Conservation (phyloP, 2,329 filamentous ascomycete species). For the Diaporthe amygdali region DNA sequence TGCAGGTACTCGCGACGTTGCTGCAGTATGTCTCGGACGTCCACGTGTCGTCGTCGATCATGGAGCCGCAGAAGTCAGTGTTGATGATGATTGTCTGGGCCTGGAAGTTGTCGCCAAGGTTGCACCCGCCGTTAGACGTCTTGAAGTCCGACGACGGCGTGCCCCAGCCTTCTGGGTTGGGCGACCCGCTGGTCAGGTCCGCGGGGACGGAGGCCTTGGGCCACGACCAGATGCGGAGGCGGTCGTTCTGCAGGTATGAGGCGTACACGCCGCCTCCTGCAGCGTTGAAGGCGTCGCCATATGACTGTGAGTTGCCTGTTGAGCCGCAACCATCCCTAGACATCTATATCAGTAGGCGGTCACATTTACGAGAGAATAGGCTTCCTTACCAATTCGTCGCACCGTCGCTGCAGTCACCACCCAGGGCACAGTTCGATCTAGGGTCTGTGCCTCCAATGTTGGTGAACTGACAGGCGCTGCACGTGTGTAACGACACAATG, state of each 20-base stretch:
- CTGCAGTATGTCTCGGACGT: constrained; percentile 25
- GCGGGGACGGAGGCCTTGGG: constrained; percentile 42
- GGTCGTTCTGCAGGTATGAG: constrained; percentile 43
- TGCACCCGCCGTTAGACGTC: constrained; percentile 46
- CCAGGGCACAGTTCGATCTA: constrained; percentile 28
- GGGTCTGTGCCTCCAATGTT: constrained; percentile 26
- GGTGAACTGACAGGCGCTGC: constrained; percentile 46
- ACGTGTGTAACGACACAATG: constrained; percentile 54
- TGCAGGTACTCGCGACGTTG: constrained; percentile 42
- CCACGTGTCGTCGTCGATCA: constrained; percentile 27
- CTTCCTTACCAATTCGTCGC: constrained; percentile 26
- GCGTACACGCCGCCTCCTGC: constrained; percentile 49
- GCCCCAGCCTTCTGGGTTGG: constrained; percentile 47
- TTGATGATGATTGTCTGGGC: constrained; percentile 54
- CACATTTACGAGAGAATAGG: neutral
- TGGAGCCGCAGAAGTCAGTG: constrained; percentile 37
- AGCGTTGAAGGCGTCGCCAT: constrained; percentile 56
- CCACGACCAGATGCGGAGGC: constrained; percentile 53
- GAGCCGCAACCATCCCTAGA: constrained; percentile 30
- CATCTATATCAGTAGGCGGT: neutral
- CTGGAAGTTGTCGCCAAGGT: constrained; percentile 59
- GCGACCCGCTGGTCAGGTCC: constrained; percentile 44
- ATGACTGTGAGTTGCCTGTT: constrained; percentile 31
- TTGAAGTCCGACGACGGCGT: constrained; percentile 43
- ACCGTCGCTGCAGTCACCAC: constrained; percentile 24